A percentile compares a stretch with the other conserved stretches of the same genome.
phyloP scores from a whole-genome alignment of 352 stramenopile genomes.

The Globisporangium echinulatum region DNA sequence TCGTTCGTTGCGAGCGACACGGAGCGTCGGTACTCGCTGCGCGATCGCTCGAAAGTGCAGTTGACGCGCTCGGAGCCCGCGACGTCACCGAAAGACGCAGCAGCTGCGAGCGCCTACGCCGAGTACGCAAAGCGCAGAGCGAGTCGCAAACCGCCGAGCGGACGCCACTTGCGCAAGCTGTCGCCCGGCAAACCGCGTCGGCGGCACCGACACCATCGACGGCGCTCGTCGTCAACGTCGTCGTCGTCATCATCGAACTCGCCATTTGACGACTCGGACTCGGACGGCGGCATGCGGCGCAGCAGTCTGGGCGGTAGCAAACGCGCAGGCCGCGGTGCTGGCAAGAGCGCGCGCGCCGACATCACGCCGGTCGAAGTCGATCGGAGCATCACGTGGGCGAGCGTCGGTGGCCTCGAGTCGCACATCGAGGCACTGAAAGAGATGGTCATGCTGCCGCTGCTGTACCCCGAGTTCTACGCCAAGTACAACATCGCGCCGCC shows the following conservation, averaged over 20 bases:
- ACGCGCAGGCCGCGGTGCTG: slow-evolving; percentile 19
- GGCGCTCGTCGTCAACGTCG: slow-evolving; percentile 29
- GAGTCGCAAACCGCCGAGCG: slow-evolving; percentile 12
- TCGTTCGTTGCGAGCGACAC: slow-evolving; percentile 20
- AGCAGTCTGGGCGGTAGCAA: slow-evolving; percentile 28
- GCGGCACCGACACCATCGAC: slow-evolving; percentile 25
- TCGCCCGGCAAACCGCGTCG: slow-evolving; percentile 20
- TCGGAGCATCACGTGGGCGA: slow-evolving; percentile 78
- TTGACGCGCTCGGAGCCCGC: slow-evolving; percentile 1
- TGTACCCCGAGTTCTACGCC: slow-evolving; percentile 92
- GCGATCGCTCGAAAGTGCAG: slow-evolving; percentile 65
- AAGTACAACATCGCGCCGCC: slow-evolving; percentile 84
- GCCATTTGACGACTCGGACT: slow-evolving; percentile 55
- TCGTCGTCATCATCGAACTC: slow-evolving; percentile 50
- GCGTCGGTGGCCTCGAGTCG: slow-evolving; percentile 70
- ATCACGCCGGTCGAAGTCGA: slow-evolving; percentile 83
- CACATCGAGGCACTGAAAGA: slow-evolving; percentile 91
- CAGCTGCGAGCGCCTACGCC: slow-evolving; percentile 34
- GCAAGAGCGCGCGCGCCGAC: slow-evolving; percentile 50
- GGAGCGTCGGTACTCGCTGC: slow-evolving; percentile 55
- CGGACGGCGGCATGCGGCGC: slow-evolving; percentile 62
- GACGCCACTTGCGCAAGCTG: slow-evolving; percentile 5
- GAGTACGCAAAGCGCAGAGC: slow-evolving; percentile 65
- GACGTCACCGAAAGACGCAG: slow-evolving; percentile 23
- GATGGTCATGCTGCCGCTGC: slow-evolving; percentile 90